These are phyloP conservation scores for Colletotrichum gloeosporioides DNA, from an alignment of 2,329 filamentous ascomycete species.

Conservation along the genomic window DNA sequence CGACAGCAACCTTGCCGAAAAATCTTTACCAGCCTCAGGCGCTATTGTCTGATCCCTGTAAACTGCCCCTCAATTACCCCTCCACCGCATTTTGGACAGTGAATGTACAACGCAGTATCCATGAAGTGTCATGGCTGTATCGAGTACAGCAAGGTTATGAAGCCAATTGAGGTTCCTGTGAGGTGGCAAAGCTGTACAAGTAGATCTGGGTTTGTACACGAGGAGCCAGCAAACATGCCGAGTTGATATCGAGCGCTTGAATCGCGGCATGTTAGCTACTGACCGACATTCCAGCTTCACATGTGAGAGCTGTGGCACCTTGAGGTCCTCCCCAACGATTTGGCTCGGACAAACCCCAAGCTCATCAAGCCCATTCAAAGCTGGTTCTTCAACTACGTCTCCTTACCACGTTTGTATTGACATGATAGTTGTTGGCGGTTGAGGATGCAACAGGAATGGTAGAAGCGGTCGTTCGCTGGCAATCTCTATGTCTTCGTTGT, in stretches of 20 bases:
- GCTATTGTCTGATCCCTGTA: constrained; percentile 11
- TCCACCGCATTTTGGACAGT: neutral
- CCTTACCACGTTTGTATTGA: neutral
- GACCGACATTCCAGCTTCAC: neutral
- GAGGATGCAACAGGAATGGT: neutral
- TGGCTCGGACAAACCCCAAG: neutral
- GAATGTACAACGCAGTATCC: neutral
- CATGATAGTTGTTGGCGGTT: neutral
- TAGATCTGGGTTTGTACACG: neutral
- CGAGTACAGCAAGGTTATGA: neutral
- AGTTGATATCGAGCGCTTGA: neutral
- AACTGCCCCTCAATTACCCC: constrained; percentile 20
- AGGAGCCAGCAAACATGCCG: neutral
- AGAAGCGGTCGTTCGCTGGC: neutral
- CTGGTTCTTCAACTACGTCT: neutral
- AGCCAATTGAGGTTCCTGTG: neutral
- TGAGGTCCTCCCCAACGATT: neutral
- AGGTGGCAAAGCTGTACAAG: neutral
- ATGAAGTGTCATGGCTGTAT: neutral
- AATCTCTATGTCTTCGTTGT: neutral
- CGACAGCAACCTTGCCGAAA: constrained; percentile 16
- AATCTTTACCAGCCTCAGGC: constrained; percentile 17
- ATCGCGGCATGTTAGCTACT: neutral
- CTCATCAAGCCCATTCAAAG: neutral
- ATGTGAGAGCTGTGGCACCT: neutral